These are phyloP conservation scores for Aotearoamyces nothofagi DNA, from an alignment of 2,329 filamentous ascomycete species.

Conservation along the genomic window DNA sequence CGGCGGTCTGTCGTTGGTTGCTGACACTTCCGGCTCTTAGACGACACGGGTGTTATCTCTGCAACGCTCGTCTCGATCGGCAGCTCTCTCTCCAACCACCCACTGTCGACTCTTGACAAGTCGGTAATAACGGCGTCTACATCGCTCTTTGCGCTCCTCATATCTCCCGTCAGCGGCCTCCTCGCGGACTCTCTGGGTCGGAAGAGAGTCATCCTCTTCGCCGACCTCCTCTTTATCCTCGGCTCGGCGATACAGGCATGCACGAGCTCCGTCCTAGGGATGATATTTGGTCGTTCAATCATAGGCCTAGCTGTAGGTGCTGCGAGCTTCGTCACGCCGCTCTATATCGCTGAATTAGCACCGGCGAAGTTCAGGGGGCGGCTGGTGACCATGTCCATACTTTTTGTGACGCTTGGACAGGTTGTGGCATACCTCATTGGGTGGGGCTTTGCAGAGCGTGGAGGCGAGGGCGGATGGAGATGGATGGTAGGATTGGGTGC, in stretches of 20 bases:
- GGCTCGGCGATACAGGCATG: slow-evolving; percentile 52
- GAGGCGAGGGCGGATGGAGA: slow-evolving; percentile 52
- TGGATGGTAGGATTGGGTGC: slow-evolving; percentile 87
- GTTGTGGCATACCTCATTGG: slow-evolving; percentile 78
- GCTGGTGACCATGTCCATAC: slow-evolving; percentile 64
- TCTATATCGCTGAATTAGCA: slow-evolving; percentile 80
- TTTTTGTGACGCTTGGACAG: slow-evolving; percentile 80
- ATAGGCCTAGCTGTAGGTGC: slow-evolving; percentile 62
- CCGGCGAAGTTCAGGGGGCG: slow-evolving; percentile 63
- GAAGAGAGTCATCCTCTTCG: slow-evolving; percentile 44
- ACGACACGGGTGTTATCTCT: slow-evolving; percentile 55
- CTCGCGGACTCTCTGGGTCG: slow-evolving; percentile 47
- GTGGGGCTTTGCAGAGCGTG: slow-evolving; percentile 52
- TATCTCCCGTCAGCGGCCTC: slow-evolving; percentile 49
- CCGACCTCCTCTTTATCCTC: slow-evolving; percentile 50
- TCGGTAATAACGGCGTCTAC: slow-evolving; percentile 58
- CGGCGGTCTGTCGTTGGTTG: background rate
- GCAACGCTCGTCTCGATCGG: slow-evolving; percentile 51
- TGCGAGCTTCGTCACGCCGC: slow-evolving; percentile 67
- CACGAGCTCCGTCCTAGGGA: slow-evolving; percentile 38
- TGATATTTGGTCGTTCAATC: slow-evolving; percentile 53
- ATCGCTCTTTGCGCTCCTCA: slow-evolving; percentile 46
- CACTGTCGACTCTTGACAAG: slow-evolving; percentile 48
- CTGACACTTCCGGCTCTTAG: slow-evolving; percentile 20
- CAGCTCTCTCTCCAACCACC: slow-evolving; percentile 37